Base-by-base conservation (phyloP, 2,329 filamentous ascomycete species). In the Lizonia empirigonia region DNA sequence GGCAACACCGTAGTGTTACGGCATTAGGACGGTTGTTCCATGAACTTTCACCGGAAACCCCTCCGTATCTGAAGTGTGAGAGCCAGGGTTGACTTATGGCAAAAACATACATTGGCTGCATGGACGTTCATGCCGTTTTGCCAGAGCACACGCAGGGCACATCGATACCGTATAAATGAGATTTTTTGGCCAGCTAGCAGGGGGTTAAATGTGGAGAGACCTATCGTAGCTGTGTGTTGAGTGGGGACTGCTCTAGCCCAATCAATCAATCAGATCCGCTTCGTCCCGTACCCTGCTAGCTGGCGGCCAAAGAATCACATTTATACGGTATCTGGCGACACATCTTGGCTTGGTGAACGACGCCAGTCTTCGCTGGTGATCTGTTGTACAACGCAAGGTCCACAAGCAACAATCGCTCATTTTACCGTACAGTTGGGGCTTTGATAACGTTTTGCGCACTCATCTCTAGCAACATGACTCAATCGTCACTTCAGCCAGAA, bases 71-170 rank as follows among this genome's bases (percentile, higher is more conserved):
- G 27, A 15, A 38, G 18, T 38, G 15, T 19, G 19, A 39, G n/a
- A 33, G 16, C 12, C 27, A 10, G 36, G 34, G 22, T 23, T 15
- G 22, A 19, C 7, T 18, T 37, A 40, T 35, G 34, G 29, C 40
- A 40, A 45, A 45, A 36, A 29, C 41, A 40, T 24, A 36, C 10
- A 19, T 24, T 29, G 19, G n/a, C 30, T 44, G 39, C 33, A 42
- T 37, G 16, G 16, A 29, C 12, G 15, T 9, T 22, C 13, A 51
- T 41, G 48, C 29, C 22, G 41, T 51, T 35, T 20, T 16, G 45
- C 36, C 18, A n/a, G 8, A 10, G 13, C 16, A 23, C 34, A 39
- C 29, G 16, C 27, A 35, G 27, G n/a, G 24, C 30, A 35, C 40
- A 37, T 8, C 22, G 24, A 34, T 29, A 10, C 13, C 34, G 26